Evolutionary conservation across 306 rosid genomes (phyloP).

Genomic region (Trifolium subterraneum): DNA sequence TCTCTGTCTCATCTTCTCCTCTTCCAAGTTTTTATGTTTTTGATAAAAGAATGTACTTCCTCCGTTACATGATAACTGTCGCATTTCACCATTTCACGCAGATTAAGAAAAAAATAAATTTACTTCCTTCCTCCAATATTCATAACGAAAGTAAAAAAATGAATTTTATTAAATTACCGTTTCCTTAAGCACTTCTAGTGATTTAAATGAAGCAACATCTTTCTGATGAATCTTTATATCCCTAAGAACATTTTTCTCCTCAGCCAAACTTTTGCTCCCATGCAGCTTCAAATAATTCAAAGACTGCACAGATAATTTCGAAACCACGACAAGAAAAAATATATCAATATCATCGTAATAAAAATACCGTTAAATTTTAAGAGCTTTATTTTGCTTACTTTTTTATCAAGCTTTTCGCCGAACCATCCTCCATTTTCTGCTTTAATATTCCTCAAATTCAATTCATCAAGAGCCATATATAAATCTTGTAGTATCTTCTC

Average conservation of each 20-base stretch:
- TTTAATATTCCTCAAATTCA: conserved; percentile 18
- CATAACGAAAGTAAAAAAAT: too few species aligned
- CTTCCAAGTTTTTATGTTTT: background rate
- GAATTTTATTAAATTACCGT: too few species aligned
- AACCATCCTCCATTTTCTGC: conserved; percentile 2
- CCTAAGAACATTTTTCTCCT: conserved; percentile 21
- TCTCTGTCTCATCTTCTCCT: conserved; percentile 31
- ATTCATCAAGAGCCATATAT: conserved; percentile 38
- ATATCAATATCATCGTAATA: background rate
- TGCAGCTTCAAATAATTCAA: conserved; percentile 36
- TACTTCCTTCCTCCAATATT: too few species aligned
- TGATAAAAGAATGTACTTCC: background rate
- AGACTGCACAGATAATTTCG: conserved; percentile 1
- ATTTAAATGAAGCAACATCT: conserved; percentile 9
- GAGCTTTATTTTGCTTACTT: background rate
- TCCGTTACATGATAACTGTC: background rate
- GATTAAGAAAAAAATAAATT: background rate
- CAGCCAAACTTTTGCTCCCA: conserved; percentile 27
- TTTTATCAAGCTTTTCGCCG: conserved; percentile 15
- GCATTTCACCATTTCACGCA: background rate
- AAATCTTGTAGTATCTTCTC: conserved; percentile 18
- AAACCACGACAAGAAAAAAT: background rate
- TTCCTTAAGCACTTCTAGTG: background rate
- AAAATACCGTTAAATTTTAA: background rate
- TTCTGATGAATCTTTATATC: conserved; percentile 1